Conservation (phyloP, 2,329 filamentous ascomycete genomes). For the Phialophora expanda region DNA sequence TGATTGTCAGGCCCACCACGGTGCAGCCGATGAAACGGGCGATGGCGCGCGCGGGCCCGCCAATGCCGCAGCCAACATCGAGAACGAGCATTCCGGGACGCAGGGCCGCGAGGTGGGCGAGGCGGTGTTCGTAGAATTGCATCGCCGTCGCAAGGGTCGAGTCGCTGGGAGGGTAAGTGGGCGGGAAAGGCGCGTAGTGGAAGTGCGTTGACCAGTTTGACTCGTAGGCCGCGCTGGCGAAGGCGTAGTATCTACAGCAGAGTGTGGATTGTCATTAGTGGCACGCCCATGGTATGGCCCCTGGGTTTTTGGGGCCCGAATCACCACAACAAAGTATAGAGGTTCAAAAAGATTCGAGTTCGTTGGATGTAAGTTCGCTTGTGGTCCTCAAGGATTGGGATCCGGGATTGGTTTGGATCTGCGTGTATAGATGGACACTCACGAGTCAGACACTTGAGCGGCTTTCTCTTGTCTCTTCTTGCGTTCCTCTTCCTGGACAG, state of each 20-base stretch:
- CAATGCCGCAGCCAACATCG: slow-evolving; percentile 45
- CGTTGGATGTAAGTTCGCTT: neutral
- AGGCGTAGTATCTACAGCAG: slow-evolving; percentile 37
- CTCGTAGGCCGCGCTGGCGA: slow-evolving; percentile 37
- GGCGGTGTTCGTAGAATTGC: slow-evolving; percentile 41
- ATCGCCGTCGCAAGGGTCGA: slow-evolving; percentile 36
- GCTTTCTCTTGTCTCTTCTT: slow-evolving; percentile 22
- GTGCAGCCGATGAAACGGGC: slow-evolving; percentile 41
- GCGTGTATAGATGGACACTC: slow-evolving; percentile 4
- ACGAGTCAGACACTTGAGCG: slow-evolving; percentile 26
- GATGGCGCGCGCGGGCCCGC: slow-evolving; percentile 42
- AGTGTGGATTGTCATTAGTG: neutral
- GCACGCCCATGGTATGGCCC: neutral
- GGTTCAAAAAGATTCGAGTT: neutral
- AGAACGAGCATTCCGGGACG: slow-evolving; percentile 40
- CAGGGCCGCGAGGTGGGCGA: slow-evolving; percentile 40
- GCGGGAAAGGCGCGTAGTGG: slow-evolving; percentile 40
- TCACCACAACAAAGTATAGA: no score
- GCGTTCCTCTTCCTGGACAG: slow-evolving; percentile 17
- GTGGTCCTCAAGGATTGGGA: neutral
- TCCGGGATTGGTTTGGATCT: neutral
- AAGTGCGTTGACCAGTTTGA: slow-evolving; percentile 37
- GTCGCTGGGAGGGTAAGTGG: slow-evolving; percentile 16
- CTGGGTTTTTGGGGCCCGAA: neutral
- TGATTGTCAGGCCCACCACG: slow-evolving; percentile 42